These are phyloP conservation scores for Cutaneotrichosporon daszewskae DNA, from an alignment of 1,284 basidiomycete species.

Conservation along the genomic window DNA sequence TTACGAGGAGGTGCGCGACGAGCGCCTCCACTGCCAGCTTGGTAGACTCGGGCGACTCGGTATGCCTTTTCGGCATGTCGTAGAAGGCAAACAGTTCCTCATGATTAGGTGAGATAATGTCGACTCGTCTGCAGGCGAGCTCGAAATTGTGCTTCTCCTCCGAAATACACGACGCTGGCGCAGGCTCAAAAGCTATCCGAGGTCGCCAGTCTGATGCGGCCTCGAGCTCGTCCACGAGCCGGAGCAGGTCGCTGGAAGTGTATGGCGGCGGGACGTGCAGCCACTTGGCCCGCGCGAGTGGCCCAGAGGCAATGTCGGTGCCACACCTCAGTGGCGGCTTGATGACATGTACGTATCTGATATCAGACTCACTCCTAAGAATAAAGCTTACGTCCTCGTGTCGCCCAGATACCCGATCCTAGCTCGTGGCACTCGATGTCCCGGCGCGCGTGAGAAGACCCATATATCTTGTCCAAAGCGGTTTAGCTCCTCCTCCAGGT, in stretches of 20 bases:
- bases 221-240: slow-evolving; percentile 17
- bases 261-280: slow-evolving; percentile 37
- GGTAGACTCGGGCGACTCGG: slow-evolving; percentile 9
- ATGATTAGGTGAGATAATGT: slow-evolving; percentile 40
- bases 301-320: slow-evolving; percentile 20
- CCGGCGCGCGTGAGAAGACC: slow-evolving; percentile 25
- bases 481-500: slow-evolving; percentile 18
- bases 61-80: slow-evolving; percentile 11
- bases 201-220: slow-evolving; percentile 25
- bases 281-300: slow-evolving; percentile 26
- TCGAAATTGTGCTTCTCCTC: slow-evolving; percentile 29
- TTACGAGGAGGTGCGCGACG: slow-evolving; percentile 23
- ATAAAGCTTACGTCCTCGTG: slow-evolving; percentile 28
- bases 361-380: neutral
- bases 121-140: slow-evolving; percentile 18
- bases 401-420: slow-evolving; percentile 34
- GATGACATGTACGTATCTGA: slow-evolving; percentile 32
- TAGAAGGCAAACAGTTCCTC: slow-evolving; percentile 39
- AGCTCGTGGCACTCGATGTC: slow-evolving; percentile 21
- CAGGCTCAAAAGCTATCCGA: slow-evolving; percentile 38
- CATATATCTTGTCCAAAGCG: slow-evolving; percentile 34
- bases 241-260: slow-evolving; percentile 23
- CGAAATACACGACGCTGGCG: slow-evolving; percentile 31
- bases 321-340: slow-evolving; percentile 22
- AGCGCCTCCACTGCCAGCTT: slow-evolving; percentile 22